Conservation (phyloP, 2,329 filamentous ascomycete genomes). For the Colletotrichum navitas region DNA sequence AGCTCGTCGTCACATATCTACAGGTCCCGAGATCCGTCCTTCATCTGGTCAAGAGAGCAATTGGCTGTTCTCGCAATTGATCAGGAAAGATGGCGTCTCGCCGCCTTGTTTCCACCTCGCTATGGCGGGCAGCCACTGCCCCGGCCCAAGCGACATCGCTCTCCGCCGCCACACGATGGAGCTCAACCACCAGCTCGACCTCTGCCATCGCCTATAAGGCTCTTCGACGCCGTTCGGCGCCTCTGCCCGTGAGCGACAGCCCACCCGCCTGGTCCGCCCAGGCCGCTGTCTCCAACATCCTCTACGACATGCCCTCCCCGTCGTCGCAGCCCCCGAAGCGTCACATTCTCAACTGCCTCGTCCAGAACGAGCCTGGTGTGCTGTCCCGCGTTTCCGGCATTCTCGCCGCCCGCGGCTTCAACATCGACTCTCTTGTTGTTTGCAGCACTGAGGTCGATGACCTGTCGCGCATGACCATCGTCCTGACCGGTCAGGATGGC, state of each 20-base stretch:
- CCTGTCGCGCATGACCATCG: constrained; percentile 98
- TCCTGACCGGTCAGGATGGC: constrained; percentile 94
- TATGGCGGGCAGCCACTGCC: constrained; percentile 52
- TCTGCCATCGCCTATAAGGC: constrained; percentile 98
- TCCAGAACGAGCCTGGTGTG: constrained; percentile 98
- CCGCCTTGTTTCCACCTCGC: constrained; percentile 56
- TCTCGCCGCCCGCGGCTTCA: constrained; percentile 95
- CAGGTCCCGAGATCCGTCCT: constrained; percentile 34
- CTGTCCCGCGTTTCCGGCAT: constrained; percentile 97
- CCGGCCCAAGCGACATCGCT: constrained; percentile 44
- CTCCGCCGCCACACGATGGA: constrained; percentile 42
- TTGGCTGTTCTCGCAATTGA: constrained; percentile 42
- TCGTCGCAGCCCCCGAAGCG: constrained; percentile 88
- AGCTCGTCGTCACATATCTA: constrained; percentile 30
- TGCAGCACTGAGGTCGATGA: constrained; percentile 98
- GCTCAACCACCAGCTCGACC: constrained; percentile 77
- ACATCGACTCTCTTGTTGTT: constrained; percentile 98
- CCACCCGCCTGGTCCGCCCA: constrained; percentile 88
- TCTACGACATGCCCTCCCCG: constrained; percentile 95
- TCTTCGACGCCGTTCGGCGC: constrained; percentile 88
- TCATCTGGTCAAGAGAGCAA: constrained; percentile 41
- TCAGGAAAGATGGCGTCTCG: constrained; percentile 58
- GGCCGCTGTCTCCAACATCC: constrained; percentile 95
- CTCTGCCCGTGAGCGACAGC: constrained; percentile 82
- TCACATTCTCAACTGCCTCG: constrained; percentile 97